Evolutionary conservation across 805 yeast species (phyloP).

Genomic region (Starmerella floricola): DNA sequence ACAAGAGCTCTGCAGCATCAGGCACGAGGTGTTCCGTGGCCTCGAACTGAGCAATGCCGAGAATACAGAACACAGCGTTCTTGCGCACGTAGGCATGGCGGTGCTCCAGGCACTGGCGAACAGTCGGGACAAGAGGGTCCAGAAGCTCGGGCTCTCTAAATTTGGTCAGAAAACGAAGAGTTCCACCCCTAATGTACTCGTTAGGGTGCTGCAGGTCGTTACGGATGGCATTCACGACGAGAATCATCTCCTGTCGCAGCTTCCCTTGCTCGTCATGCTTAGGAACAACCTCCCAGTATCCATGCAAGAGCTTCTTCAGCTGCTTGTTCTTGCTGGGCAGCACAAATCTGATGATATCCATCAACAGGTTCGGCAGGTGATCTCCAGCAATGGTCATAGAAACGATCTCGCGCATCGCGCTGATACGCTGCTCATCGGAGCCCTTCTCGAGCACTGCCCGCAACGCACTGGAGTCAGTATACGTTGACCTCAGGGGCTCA

Average conservation of each 20-base stretch:
- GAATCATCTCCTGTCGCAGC: conserved; percentile 95
- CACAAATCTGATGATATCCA: conserved; percentile 93
- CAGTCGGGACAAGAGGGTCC: conserved; percentile 90
- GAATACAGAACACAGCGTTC: conserved; percentile 87
- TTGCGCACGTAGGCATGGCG: conserved; percentile 97
- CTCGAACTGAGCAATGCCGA: conserved; percentile 58
- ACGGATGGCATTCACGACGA: conserved; percentile 95
- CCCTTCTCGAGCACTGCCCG: conserved; percentile 74
- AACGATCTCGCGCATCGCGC: conserved; percentile 78
- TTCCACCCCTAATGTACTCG: conserved; percentile 91
- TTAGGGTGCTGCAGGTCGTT: conserved; percentile 97
- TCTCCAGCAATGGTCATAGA: conserved; percentile 85
- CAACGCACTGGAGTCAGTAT: conserved; percentile 48
- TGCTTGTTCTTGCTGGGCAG: conserved; percentile 92
- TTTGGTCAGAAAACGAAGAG: conserved; percentile 81
- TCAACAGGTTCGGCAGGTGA: conserved; percentile 78
- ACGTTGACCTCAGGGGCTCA: conserved; percentile 8
- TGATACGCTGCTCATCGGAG: conserved; percentile 73
- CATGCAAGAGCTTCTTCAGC: conserved; percentile 81
- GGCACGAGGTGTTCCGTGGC: conserved; percentile 74
- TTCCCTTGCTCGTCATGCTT: conserved; percentile 79
- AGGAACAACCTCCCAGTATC: conserved; percentile 97
- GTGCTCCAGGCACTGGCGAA: conserved; percentile 81
- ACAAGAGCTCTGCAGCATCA: conserved; percentile 82
- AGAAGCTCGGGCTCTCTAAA: conserved; percentile 84